phyloP scores from a whole-genome alignment of 768 basidiomycete genomes.

The Xerocomus brunneocitrinus region DNA sequence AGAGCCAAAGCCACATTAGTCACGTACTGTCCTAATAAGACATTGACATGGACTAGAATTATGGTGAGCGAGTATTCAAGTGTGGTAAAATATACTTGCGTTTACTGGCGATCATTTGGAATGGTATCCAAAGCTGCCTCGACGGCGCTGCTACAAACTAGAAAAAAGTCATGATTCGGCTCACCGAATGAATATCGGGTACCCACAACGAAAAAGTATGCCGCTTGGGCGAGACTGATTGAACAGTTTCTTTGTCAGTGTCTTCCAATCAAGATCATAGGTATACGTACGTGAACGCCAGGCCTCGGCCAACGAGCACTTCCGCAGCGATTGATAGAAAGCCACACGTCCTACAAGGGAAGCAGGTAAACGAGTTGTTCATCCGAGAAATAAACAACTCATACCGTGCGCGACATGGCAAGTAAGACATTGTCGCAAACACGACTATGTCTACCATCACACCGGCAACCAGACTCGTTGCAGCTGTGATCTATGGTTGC shows the following conservation, averaged over 20 bases:
- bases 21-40: conserved; percentile 24
- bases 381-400: background rate
- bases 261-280: background rate
- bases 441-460: conserved; percentile 11
- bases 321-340: background rate
- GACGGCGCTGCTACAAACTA: conserved; percentile 25
- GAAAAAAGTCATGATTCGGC: background rate
- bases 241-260: background rate
- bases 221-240: conserved; percentile 16
- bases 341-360: conserved; percentile 10
- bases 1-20: background rate
- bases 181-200: background rate
- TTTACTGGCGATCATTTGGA: conserved; percentile 27
- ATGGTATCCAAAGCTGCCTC: conserved; percentile 20
- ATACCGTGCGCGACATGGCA: conserved; percentile 15
- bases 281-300: conserved; percentile 22
- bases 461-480: conserved; percentile 8
- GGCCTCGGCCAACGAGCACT: conserved; percentile 16
- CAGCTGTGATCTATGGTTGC: conserved; percentile 14
- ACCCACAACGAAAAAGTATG: conserved; percentile 21
- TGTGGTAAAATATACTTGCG: conserved; percentile 4
- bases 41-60: conserved; percentile 27
- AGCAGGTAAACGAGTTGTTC: background rate
- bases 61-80: background rate
- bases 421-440: conserved; percentile 15